Evolutionary conservation across 257 asterid species (phyloP).

Genomic region (Fraxinus cuspidata): DNA sequence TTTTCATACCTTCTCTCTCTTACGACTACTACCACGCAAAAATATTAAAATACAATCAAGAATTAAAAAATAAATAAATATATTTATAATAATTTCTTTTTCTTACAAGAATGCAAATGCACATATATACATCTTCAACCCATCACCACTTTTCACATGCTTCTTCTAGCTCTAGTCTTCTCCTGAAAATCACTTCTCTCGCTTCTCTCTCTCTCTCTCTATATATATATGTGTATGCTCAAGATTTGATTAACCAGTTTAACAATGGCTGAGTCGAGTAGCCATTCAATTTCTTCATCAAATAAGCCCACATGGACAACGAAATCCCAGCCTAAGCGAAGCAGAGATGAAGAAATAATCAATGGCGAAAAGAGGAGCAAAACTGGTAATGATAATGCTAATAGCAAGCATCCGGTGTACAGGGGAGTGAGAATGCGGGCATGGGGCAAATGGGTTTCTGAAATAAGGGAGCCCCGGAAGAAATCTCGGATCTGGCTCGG

Average conservation of each 20-base stretch:
- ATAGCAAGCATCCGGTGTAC: constrained; percentile 42
- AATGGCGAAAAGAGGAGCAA: not conserved
- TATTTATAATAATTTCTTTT: not conserved
- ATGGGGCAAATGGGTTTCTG: constrained; percentile 87
- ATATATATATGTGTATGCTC: not conserved
- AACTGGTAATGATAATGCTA: not conserved
- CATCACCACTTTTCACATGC: not conserved
- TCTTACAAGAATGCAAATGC: not conserved
- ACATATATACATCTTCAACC: not conserved
- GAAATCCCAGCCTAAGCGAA: constrained; percentile 23
- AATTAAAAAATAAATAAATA: not conserved
- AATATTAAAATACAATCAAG: not conserved
- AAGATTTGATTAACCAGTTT: not conserved
- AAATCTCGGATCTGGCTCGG: constrained; percentile 87
- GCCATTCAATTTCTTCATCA: not conserved
- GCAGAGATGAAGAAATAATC: constrained; percentile 6
- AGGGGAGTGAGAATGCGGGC: constrained; percentile 79
- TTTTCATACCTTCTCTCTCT: too few species aligned
- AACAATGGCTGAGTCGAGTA: not conserved
- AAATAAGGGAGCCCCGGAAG: constrained; percentile 74
- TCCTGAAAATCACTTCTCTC: not conserved
- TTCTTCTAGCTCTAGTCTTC: not conserved
- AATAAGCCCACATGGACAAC: not conserved
- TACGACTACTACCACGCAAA: too few species aligned
- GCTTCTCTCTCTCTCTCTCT: not conserved